Evolutionary conservation across 1,139 yeast genomes (phyloP).

Genomic region (Lodderomyces orthopsilosis): DNA sequence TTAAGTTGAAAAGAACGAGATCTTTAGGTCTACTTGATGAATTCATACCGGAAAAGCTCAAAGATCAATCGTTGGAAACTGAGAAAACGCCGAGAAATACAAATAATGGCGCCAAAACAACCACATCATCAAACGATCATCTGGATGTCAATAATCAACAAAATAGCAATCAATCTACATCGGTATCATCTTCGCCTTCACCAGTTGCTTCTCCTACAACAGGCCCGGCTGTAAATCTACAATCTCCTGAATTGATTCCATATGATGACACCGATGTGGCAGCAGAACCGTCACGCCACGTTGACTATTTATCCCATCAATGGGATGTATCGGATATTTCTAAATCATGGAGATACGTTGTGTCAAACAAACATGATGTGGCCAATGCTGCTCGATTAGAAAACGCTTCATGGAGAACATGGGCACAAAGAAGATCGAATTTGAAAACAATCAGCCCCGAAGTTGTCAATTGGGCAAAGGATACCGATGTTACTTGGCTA

Average conservation of each 20-base stretch:
- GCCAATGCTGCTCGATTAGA: constrained; percentile 69
- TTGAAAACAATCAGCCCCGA: constrained; percentile 71
- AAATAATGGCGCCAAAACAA: constrained; percentile 3
- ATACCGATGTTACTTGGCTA: constrained; percentile 77
- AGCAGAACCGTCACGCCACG: constrained; percentile 83
- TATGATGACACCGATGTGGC: constrained; percentile 85
- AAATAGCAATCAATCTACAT: constrained; percentile 6
- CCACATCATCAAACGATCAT: constrained; percentile 3
- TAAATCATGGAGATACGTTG: constrained; percentile 92
- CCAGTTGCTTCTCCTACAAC: constrained; percentile 14
- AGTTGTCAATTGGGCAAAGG: constrained; percentile 75
- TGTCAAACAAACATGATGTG: constrained; percentile 70
- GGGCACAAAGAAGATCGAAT: constrained; percentile 75
- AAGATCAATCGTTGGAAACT: constrained; percentile 8
- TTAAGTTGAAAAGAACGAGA: constrained; percentile 77
- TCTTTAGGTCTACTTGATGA: constrained; percentile 81
- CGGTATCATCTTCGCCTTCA: constrained; percentile 13
- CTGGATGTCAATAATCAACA: neutral
- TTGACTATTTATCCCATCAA: constrained; percentile 89
- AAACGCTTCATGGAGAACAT: constrained; percentile 83
- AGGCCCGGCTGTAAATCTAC: constrained; percentile 12
- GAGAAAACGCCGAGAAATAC: constrained; percentile 2
- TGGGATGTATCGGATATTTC: constrained; percentile 95
- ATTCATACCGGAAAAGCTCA: constrained; percentile 42
- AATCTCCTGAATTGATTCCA: constrained; percentile 47